A percentile compares a stretch with the other conserved stretches of the same genome.
Evolutionary conservation across 2,329 filamentous ascomycete species (phyloP).

Genomic region (Monosporascus sp.): DNA sequence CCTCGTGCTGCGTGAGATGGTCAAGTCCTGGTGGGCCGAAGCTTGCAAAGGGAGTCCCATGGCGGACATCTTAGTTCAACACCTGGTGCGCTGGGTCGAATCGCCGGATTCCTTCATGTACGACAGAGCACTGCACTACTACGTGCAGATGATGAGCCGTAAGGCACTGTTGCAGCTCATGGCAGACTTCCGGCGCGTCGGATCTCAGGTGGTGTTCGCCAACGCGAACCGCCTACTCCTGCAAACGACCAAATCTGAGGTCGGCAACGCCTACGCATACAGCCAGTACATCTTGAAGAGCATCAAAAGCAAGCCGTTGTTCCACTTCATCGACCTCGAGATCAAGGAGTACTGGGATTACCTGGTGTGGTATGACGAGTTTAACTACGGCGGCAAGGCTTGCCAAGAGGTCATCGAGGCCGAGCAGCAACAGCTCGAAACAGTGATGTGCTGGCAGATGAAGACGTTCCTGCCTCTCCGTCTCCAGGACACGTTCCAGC

Average conservation of each 20-base stretch:
- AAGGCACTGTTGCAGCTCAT: constrained; percentile 97
- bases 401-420: constrained; percentile 74
- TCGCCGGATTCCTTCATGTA: constrained; percentile 92
- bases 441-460: constrained; percentile 98
- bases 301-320: constrained; percentile 90
- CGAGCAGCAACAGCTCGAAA: constrained; percentile 72
- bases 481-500: constrained; percentile 78
- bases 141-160: constrained; percentile 97
- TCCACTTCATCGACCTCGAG: constrained; percentile 94
- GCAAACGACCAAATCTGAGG: constrained; percentile 93
- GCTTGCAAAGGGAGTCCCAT: constrained; percentile 85
- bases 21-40: constrained; percentile 97
- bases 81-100: constrained; percentile 95
- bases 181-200: constrained; percentile 91
- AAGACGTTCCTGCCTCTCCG: constrained; percentile 77
- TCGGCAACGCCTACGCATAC: constrained; percentile 94
- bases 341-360: constrained; percentile 99
- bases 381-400: constrained; percentile 95
- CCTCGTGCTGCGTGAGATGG: constrained; percentile 91
- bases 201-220: constrained; percentile 93
- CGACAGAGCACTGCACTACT: constrained; percentile 89
- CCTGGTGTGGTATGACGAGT: constrained; percentile 97
- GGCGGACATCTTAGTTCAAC: constrained; percentile 96
- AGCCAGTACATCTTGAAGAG: constrained; percentile 97
- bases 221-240: constrained; percentile 83